Evolutionary conservation across 441 rosid species (phyloP).

Genomic region (Kokia cookei): DNA sequence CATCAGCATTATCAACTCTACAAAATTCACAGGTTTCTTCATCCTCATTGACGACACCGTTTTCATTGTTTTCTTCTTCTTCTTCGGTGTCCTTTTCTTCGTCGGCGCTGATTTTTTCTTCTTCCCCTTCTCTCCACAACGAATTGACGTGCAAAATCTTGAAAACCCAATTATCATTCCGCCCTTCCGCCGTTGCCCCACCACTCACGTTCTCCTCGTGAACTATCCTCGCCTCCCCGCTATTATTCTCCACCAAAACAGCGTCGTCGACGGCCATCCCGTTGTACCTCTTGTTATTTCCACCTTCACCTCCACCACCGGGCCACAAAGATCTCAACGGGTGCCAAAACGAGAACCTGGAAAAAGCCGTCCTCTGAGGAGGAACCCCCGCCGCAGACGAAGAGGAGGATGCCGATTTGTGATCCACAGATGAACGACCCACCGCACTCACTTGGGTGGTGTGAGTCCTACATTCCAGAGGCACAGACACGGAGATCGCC

Average conservation of each 20-base stretch:
- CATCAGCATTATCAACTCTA: constrained; percentile 31
- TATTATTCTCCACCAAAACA: constrained; percentile 37
- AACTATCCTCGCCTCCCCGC: constrained; percentile 18
- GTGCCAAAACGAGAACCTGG: constrained; percentile 59
- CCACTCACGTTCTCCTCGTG: constrained; percentile 19
- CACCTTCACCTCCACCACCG: constrained; percentile 37
- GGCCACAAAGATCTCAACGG: constrained; percentile 71
- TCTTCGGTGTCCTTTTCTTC: constrained; percentile 8
- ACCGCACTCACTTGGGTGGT: constrained; percentile 45
- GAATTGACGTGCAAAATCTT: constrained; percentile 83
- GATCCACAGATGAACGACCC: constrained; percentile 28
- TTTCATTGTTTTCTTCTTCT: constrained; percentile 3
- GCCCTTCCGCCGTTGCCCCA: constrained; percentile 22
- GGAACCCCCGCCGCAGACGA: constrained; percentile 20
- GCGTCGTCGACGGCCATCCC: constrained; percentile 62
- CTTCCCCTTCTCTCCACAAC: constrained; percentile 33
- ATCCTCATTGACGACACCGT: constrained; percentile 14
- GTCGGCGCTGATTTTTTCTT: constrained; percentile 14
- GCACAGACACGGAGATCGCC: constrained; percentile 41
- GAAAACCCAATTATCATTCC: constrained; percentile 63
- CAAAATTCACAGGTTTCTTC: constrained; percentile 53
- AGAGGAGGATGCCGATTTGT: constrained; percentile 11
- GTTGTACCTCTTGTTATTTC: constrained; percentile 28
- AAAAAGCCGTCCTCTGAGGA: constrained; percentile 38
- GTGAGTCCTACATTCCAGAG: constrained; percentile 38